These are phyloP conservation scores for Aspergillus wentii DNA, from an alignment of 495 filamentous ascomycete species.

Conservation along the genomic window DNA sequence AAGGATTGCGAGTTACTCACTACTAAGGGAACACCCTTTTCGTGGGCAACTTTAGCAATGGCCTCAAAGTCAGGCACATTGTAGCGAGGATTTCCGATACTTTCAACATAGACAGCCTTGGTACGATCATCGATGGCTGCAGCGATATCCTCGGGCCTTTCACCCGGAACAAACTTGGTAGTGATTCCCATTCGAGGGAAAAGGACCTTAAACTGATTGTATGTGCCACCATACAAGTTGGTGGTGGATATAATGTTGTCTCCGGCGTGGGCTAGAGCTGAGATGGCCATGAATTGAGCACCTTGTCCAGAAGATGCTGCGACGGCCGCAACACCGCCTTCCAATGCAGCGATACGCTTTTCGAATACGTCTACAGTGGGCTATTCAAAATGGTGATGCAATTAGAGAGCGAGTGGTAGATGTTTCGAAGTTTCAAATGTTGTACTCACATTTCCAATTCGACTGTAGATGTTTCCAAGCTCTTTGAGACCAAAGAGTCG, in stretches of 20 bases:
- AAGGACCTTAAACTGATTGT: constrained; percentile 96
- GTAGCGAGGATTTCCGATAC: constrained; percentile 92
- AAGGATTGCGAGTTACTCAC: constrained; percentile 55
- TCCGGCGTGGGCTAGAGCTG: constrained; percentile 74
- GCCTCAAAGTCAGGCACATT: constrained; percentile 89
- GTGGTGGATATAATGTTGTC: constrained; percentile 95
- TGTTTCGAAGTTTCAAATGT: neutral
- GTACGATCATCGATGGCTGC: constrained; percentile 90
- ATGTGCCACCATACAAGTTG: constrained; percentile 95
- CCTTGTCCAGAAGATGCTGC: constrained; percentile 88
- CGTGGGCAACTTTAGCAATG: constrained; percentile 74
- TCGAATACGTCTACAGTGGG: constrained; percentile 98
- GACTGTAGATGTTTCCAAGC: constrained; percentile 97
- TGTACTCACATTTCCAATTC: constrained; percentile 79
- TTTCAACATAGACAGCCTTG: constrained; percentile 94
- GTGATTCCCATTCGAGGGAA: constrained; percentile 81
- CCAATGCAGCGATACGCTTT: constrained; percentile 92
- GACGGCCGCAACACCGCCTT: constrained; percentile 88
- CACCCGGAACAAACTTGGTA: constrained; percentile 86
- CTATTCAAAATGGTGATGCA: constrained; percentile 35
- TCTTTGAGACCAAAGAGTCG: constrained; percentile 96
- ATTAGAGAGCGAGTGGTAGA: neutral
- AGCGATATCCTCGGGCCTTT: constrained; percentile 77
- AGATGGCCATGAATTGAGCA: constrained; percentile 91
- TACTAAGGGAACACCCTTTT: constrained; percentile 77